Evolutionary conservation across 1,284 basidiomycete genomes (phyloP).

Genomic region (Tilletiopsis washingtonensis): DNA sequence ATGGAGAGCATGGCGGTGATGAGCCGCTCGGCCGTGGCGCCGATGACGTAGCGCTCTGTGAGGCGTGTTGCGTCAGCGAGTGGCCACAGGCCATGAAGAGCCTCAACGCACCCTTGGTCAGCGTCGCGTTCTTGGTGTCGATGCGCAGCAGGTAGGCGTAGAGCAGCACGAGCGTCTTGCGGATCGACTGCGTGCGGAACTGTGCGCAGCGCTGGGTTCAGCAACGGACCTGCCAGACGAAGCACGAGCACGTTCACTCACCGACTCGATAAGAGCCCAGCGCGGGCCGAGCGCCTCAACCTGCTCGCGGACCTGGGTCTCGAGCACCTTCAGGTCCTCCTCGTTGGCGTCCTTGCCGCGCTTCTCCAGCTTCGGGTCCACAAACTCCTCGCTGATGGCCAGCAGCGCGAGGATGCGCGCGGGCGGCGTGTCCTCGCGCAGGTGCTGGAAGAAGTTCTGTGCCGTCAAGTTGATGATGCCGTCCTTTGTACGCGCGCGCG

Average conservation of each 20-base stretch:
- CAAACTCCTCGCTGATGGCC: constrained; percentile 66
- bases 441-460: constrained; percentile 75
- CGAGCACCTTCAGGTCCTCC: constrained; percentile 51
- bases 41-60: constrained; percentile 21
- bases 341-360: constrained; percentile 24
- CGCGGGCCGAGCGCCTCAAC: constrained; percentile 47
- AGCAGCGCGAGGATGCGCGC: constrained; percentile 68
- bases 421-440: constrained; percentile 72
- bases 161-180: constrained; percentile 53
- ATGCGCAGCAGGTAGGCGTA: constrained; percentile 76
- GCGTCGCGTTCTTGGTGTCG: constrained; percentile 14
- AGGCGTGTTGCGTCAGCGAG: no score
- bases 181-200: constrained; percentile 29
- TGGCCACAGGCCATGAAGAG: no score
- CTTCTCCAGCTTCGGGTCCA: constrained; percentile 50
- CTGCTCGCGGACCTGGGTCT: constrained; percentile 55
- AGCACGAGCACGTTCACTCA: no score
- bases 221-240: no score
- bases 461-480: constrained; percentile 77
- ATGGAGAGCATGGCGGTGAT: constrained; percentile 77
- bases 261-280: constrained; percentile 16
- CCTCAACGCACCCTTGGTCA: no score
- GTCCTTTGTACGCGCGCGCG: constrained; percentile 82
- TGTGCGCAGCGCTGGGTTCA: no score
- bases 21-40: constrained; percentile 49